Conservation (phyloP, 139 green algal species). For the Coelastrella sp. region DNA sequence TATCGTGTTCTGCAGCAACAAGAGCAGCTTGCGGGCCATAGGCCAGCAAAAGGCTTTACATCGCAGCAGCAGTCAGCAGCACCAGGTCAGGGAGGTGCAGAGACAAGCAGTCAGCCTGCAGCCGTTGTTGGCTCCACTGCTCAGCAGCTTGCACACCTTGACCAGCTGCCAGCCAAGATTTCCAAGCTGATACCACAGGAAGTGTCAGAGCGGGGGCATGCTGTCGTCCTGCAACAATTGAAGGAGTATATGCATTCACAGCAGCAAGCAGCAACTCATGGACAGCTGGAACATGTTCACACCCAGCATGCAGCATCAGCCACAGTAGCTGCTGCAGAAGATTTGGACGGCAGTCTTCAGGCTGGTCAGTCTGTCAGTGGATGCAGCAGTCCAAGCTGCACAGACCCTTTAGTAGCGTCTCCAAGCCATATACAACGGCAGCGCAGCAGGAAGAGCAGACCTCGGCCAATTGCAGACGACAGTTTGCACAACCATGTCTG, state of each 20-base stretch:
- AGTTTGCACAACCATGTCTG: background rate
- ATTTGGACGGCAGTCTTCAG: background rate
- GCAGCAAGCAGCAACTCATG: background rate
- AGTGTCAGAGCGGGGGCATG: background rate
- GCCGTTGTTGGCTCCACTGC: too few species aligned
- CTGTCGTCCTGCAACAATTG: slow-evolving; percentile 12
- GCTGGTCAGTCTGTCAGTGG: background rate
- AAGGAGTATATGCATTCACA: slow-evolving; percentile 26
- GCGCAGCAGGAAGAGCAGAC: background rate
- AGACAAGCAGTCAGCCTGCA: background rate
- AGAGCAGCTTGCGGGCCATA: background rate
- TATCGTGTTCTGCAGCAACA: background rate
- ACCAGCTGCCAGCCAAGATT: background rate
- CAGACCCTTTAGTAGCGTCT: background rate
- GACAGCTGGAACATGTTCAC: background rate
- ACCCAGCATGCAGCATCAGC: background rate
- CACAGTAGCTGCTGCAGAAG: background rate
- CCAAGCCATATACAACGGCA: background rate
- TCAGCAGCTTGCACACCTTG: background rate
- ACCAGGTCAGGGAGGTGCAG: background rate
- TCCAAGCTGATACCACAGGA: slow-evolving; percentile 2
- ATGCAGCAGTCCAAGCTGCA: background rate
- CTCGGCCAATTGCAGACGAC: background rate
- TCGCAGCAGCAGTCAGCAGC: background rate
- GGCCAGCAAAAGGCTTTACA: background rate